phyloP scores from a whole-genome alignment of 2,329 filamentous ascomycete species.

The Ophiostoma piceae region DNA sequence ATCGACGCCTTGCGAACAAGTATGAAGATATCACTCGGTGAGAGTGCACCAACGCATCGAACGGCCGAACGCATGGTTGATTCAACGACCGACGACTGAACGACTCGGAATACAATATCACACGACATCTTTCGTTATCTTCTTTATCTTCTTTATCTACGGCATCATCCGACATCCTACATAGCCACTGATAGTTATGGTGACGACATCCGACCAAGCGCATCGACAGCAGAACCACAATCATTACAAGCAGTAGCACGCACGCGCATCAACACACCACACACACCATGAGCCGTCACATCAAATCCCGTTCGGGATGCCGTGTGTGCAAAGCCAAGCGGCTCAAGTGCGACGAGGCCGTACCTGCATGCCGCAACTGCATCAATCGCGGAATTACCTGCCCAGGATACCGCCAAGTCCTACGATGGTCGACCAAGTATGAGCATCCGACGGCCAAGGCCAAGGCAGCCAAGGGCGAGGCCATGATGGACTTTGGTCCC shows the following conservation, averaged over 20 bases:
- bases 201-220: not conserved
- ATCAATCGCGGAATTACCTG: conserved; percentile 32
- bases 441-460: conserved; percentile 28
- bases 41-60: not conserved
- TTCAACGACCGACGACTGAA: conserved; percentile 11
- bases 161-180: not conserved
- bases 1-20: not conserved
- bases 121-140: not conserved
- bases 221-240: not conserved
- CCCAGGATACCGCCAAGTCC: conserved; percentile 33
- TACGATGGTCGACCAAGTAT: conserved; percentile 42
- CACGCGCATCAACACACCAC: no score
- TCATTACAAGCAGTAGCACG: not conserved
- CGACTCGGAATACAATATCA: not conserved
- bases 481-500: not conserved
- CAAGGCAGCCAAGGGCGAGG: conserved; percentile 6
- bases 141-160: not conserved
- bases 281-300: conserved; percentile 25
- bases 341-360: conserved; percentile 35
- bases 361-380: conserved; percentile 33
- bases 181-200: not conserved
- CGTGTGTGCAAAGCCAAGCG: conserved; percentile 28
- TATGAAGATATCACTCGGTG: conserved; percentile 2
- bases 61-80: conserved; percentile 8
- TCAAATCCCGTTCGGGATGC: conserved; percentile 27